phyloP scores from a whole-genome alignment of 1,284 basidiomycete genomes.

The Ceratobasidium sp. region DNA sequence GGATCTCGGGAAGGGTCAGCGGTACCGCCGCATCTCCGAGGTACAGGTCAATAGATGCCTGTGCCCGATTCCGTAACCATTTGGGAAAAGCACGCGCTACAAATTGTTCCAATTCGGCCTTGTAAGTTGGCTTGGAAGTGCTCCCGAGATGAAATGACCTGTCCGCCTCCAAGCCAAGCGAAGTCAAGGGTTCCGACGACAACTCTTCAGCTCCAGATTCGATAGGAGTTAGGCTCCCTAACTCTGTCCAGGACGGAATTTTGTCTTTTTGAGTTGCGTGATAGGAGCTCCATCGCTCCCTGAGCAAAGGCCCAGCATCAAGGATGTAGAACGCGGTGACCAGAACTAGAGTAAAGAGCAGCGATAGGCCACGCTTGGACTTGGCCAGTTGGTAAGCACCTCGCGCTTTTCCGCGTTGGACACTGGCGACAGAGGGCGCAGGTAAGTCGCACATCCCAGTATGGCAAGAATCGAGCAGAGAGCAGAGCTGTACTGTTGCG shows the following conservation, averaged over 20 bases:
- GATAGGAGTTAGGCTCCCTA: conserved; percentile 13
- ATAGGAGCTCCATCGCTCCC: background rate
- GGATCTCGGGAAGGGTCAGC: conserved; percentile 1
- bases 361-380: conserved; percentile 23
- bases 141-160: conserved; percentile 48
- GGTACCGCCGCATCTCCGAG: conserved; percentile 22
- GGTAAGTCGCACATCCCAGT: conserved; percentile 18
- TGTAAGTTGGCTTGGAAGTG: conserved; percentile 44
- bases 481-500: background rate
- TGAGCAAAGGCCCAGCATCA: conserved; percentile 21
- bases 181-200: conserved; percentile 43
- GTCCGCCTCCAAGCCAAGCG: conserved; percentile 51
- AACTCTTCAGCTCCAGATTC: conserved; percentile 9
- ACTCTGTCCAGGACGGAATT: conserved; percentile 2
- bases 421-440: background rate
- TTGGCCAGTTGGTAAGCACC: conserved; percentile 12
- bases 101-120: conserved; percentile 47
- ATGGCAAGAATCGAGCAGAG: background rate
- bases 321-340: conserved; percentile 15
- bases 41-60: conserved; percentile 41
- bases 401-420: background rate
- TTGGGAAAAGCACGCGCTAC: conserved; percentile 48
- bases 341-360: conserved; percentile 22
- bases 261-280: background rate
- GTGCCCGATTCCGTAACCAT: conserved; percentile 31